Percentiles rank a stretch among this genome's conserved stretches.
Conservation (phyloP, 2,329 filamentous ascomycete species). For the Monilinia aucupariae region DNA sequence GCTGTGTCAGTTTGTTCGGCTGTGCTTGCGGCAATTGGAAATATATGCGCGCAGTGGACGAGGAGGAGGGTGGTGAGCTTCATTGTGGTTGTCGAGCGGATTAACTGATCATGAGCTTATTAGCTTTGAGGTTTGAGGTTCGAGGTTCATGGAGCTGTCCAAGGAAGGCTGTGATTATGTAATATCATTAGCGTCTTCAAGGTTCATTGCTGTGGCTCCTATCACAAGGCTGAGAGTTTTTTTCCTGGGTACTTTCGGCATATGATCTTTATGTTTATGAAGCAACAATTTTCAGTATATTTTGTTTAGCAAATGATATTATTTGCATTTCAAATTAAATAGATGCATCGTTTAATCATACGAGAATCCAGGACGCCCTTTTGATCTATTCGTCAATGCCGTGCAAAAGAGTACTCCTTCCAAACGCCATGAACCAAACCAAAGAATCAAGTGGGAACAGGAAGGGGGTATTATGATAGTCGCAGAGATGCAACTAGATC, state of each 20-base stretch:
- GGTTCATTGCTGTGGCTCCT: not conserved
- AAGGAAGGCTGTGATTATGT: constrained; percentile 16
- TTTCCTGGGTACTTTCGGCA: not conserved
- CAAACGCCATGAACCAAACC: constrained; percentile 13
- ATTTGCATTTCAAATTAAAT: constrained; percentile 9
- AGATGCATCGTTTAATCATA: constrained; percentile 8
- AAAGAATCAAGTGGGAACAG: constrained; percentile 9
- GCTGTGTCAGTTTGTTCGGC: constrained; percentile 37
- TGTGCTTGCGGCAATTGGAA: constrained; percentile 37
- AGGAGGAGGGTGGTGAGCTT: constrained; percentile 41
- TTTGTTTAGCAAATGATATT: constrained; percentile 2
- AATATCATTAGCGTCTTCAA: not conserved
- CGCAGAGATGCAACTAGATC: not conserved
- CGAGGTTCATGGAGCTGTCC: constrained; percentile 17
- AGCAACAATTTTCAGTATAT: not conserved
- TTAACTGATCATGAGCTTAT: constrained; percentile 3
- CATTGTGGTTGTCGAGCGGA: constrained; percentile 19
- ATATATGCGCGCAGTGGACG: constrained; percentile 36
- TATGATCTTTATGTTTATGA: not conserved
- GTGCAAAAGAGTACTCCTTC: constrained; percentile 6
- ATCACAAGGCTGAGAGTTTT: not conserved
- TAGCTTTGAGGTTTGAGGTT: constrained; percentile 7
- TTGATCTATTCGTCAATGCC: constrained; percentile 8
- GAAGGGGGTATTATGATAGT: constrained; percentile 8
- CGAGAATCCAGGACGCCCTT: not conserved